Evolutionary conservation across 257 asterid species (phyloP).

Genomic region (Prunella vulgaris): DNA sequence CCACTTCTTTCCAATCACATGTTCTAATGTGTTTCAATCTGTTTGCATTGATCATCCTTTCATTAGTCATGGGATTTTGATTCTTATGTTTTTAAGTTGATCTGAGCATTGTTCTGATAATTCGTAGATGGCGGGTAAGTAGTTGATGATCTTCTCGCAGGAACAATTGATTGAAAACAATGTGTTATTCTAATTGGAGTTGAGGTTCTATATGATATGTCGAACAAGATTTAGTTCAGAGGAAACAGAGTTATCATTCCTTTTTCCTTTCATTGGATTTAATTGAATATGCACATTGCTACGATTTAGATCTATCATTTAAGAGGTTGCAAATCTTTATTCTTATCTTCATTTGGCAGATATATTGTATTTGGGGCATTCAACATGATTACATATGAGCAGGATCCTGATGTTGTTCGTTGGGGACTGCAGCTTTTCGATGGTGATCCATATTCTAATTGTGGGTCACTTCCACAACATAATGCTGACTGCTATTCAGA

Average conservation of each 20-base stretch:
- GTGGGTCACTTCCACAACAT: slow-evolving; percentile 45
- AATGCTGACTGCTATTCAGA: slow-evolving; percentile 48
- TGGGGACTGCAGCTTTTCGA: slow-evolving; percentile 97
- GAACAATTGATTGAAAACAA: background rate
- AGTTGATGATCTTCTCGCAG: slow-evolving; percentile 7
- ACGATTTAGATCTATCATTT: background rate
- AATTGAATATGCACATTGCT: background rate
- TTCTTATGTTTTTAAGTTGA: background rate
- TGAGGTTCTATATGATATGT: background rate
- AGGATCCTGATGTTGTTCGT: slow-evolving; percentile 87
- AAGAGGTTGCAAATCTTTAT: background rate
- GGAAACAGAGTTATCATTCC: background rate
- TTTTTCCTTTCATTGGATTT: background rate
- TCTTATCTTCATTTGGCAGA: slow-evolving; percentile 25
- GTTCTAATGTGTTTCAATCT: background rate
- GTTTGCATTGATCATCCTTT: slow-evolving; percentile 10
- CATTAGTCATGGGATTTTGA: slow-evolving; percentile 10
- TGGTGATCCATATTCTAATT: slow-evolving; percentile 79
- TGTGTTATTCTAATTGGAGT: no score
- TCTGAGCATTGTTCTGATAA: slow-evolving; percentile 14
- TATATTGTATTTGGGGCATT: slow-evolving; percentile 7
- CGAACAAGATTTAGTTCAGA: background rate
- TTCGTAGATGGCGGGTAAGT: background rate
- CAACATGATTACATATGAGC: slow-evolving; percentile 73
- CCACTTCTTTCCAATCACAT: background rate